Evolutionary conservation across 75 land plant genomes (phyloP), one percentile per base, ranked within the genome.

Genomic region (Pinus tabuliformis): DNA sequence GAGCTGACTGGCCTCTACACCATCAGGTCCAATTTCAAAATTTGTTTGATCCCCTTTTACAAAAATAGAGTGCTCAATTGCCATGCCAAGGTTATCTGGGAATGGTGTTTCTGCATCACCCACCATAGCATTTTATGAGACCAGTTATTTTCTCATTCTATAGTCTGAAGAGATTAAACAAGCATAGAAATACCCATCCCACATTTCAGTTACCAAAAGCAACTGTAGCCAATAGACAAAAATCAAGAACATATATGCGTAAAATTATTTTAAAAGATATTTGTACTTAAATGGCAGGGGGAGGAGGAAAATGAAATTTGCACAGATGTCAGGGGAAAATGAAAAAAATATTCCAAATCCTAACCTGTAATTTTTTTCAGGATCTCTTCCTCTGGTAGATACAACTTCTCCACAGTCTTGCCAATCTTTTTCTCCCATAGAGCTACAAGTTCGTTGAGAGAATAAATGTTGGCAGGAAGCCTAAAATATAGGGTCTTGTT

Each of bases 361-460:
- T 45, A 6, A 45, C 49, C 49, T 45, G 49, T 7, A 45, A 45
- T 45, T 45, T 45, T 45, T 59, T 52, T 68, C 79, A 30, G 77
- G 21, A 83, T 39, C 21, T 74, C 83, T 52, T 83, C 77, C 52
- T 79, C 82, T 13, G 33, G n/a, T 6, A 83, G 24, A 22, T 18
- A 54, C 11, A 39, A 52, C 65, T 39, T 79, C n/a, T 75, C 73
- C 57, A 83, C 36, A 22, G 73, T 20, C 56, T 85, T 89, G 14
- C 89, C 89, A 39, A 49, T 72, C 1, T 80, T 76, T 66, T 84
- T 75, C 79, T 91, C 93, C 89, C 91, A 91, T 15, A 78, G 74
- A 3, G 28, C 73, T 3, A 81, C 83, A 20, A 86, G 33, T 56
- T 86, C 83, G 5, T 15, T 65, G 5, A 59, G 71, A 0, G 88